Evolutionary conservation across 2,329 filamentous ascomycete genomes (phyloP).

Genomic region (Sordariomycetes sp.): DNA sequence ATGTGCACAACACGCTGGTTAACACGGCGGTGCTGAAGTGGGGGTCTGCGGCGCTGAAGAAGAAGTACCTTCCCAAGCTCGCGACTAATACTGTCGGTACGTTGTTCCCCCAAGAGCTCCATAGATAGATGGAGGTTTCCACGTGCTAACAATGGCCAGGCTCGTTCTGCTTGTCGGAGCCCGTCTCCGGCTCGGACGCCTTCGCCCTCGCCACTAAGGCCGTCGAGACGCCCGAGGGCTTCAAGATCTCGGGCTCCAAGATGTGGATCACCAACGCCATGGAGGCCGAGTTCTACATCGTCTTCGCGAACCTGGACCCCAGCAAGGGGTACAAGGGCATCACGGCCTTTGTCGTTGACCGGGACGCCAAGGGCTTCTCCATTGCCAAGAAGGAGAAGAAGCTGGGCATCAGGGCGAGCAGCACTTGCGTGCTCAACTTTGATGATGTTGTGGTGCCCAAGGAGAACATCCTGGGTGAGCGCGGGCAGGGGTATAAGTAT

Average conservation of each 20-base stretch:
- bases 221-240: slow-evolving; percentile 68
- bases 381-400: slow-evolving; percentile 99
- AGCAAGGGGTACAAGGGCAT: slow-evolving; percentile 94
- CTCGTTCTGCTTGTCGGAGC: slow-evolving; percentile 88
- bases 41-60: slow-evolving; percentile 63
- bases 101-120: background rate
- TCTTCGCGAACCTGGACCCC: slow-evolving; percentile 91
- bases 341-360: slow-evolving; percentile 89
- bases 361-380: slow-evolving; percentile 74
- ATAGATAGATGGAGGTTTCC: too few species aligned
- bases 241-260: slow-evolving; percentile 81
- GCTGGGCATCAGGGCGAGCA: slow-evolving; percentile 88
- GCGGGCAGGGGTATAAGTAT: slow-evolving; percentile 94
- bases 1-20: slow-evolving; percentile 96
- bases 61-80: slow-evolving; percentile 78
- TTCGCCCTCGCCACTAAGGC: slow-evolving; percentile 92
- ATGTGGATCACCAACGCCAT: slow-evolving; percentile 99
- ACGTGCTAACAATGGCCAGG: slow-evolving; percentile 16
- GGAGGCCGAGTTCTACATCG: slow-evolving; percentile 90
- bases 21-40: slow-evolving; percentile 87
- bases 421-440: slow-evolving; percentile 94
- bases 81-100: slow-evolving; percentile 70
- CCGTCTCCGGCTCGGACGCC: slow-evolving; percentile 84
- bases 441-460: slow-evolving; percentile 88
- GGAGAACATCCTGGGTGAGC: slow-evolving; percentile 76